Percentiles rank a stretch among this genome's conserved stretches.
These are phyloP conservation scores for Climacium dendroides DNA, from an alignment of 225 moss, liverwort and hornwort genomes.

Conservation along the genomic window DNA sequence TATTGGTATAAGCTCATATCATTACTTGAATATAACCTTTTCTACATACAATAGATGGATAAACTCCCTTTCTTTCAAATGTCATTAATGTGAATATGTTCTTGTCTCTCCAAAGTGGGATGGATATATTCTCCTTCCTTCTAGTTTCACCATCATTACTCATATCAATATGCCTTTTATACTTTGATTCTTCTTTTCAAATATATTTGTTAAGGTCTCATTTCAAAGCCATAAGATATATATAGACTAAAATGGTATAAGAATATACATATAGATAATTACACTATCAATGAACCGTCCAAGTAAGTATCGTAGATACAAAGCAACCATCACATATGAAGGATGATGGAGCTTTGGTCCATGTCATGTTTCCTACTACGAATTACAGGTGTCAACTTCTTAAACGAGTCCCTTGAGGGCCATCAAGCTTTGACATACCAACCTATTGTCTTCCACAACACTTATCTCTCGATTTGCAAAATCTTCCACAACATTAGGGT, in stretches of 20 bases:
- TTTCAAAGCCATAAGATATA: neutral
- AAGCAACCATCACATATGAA: neutral
- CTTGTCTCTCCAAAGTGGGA: neutral
- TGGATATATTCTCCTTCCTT: neutral
- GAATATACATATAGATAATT: neutral
- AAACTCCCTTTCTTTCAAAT: neutral
- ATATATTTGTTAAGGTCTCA: neutral
- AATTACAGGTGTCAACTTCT: neutral
- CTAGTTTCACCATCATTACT: neutral
- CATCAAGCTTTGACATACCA: neutral
- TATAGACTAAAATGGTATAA: neutral
- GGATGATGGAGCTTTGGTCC: neutral
- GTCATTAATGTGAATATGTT: neutral
- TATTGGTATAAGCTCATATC: neutral
- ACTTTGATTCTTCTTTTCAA: neutral
- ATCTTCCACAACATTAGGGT: too few species aligned
- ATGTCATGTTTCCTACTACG: neutral
- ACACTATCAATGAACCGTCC: neutral
- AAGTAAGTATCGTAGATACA: neutral
- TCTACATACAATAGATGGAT: neutral
- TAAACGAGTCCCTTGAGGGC: rapidly evolving
- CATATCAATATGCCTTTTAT: neutral
- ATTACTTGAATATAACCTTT: neutral
- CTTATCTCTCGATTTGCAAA: too few species aligned
- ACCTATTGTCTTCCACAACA: too few species aligned